phyloP scores from a whole-genome alignment of 345 rosid genomes.

The Rhodamnia rubescens region DNA sequence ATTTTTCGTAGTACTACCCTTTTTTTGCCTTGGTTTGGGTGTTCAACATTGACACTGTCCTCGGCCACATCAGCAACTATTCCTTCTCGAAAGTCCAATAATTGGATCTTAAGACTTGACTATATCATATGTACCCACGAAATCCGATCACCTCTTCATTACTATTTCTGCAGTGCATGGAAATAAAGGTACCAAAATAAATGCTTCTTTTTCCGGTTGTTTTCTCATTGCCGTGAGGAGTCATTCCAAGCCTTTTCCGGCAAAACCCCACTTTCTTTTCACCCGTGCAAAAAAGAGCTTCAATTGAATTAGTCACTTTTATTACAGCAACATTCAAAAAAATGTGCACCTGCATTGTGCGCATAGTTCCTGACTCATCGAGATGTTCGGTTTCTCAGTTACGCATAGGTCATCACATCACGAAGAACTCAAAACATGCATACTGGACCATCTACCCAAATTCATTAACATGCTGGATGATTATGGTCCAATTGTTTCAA shows the following conservation, averaged over 20 bases:
- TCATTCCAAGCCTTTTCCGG: not conserved
- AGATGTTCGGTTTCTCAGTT: not conserved
- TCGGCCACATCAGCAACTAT: too few relatives aligned
- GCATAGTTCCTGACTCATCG: not conserved
- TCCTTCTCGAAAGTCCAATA: too few relatives aligned
- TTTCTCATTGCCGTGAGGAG: not conserved
- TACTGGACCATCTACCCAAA: not conserved
- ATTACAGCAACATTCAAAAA: not conserved
- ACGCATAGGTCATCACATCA: not conserved
- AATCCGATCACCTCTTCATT: too few relatives aligned
- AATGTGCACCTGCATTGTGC: not conserved
- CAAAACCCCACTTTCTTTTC: not conserved
- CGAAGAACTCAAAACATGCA: not conserved
- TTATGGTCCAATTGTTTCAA: not conserved
- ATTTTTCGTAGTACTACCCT: too few relatives aligned
- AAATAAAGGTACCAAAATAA: not conserved
- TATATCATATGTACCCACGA: too few relatives aligned
- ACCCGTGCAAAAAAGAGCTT: not conserved
- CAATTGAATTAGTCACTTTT: not conserved
- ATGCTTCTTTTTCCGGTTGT: fast-evolving
- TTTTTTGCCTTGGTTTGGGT: too few relatives aligned
- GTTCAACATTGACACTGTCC: too few relatives aligned
- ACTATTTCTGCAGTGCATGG: not conserved
- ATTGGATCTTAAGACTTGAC: too few relatives aligned
- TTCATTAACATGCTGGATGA: not conserved